phyloP scores from a whole-genome alignment of 257 asterid genomes.

The Parsonsia alboflavescens region DNA sequence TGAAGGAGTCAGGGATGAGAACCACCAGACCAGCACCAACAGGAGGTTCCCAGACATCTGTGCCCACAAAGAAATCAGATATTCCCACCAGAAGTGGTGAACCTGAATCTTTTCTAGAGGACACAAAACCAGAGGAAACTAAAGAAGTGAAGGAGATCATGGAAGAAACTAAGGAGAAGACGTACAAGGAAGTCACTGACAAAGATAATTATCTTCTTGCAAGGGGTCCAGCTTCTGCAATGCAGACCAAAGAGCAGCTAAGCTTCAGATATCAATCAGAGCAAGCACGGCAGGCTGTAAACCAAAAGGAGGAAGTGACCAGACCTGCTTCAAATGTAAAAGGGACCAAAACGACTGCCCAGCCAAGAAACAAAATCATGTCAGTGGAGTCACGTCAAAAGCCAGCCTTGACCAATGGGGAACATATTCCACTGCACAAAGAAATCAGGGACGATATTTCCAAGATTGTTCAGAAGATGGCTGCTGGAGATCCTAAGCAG shows the following conservation, averaged over 20 bases:
- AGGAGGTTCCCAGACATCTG: conserved; percentile 17
- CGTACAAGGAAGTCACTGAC: conserved; percentile 25
- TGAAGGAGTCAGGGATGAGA: conserved; percentile 18
- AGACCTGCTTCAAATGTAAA: conserved; percentile 24
- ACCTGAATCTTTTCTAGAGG: conserved; percentile 17
- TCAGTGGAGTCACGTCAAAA: conserved; percentile 15
- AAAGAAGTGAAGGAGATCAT: conserved; percentile 47
- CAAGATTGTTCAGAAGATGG: conserved; percentile 28
- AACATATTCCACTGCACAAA: conserved; percentile 28
- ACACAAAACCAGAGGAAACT: conserved; percentile 30
- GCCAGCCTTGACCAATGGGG: conserved; percentile 31
- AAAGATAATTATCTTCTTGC: conserved; percentile 18
- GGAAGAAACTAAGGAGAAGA: conserved; percentile 24
- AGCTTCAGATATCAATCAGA: conserved; percentile 22
- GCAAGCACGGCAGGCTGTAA: conserved; percentile 20
- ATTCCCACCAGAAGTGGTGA: conserved; percentile 14
- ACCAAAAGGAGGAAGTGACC: conserved; percentile 20
- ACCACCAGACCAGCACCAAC: conserved; percentile 4
- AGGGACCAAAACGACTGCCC: conserved; percentile 26
- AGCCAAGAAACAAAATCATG: conserved; percentile 20
- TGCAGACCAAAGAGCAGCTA: conserved; percentile 18
- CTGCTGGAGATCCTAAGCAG: conserved; percentile 27
- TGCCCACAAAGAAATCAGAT: conserved; percentile 18
- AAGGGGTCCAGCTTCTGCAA: conserved; percentile 17
- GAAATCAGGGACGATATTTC: conserved; percentile 42